phyloP scores from a whole-genome alignment of 73 alveolate species.

The Stentor roeselii region DNA sequence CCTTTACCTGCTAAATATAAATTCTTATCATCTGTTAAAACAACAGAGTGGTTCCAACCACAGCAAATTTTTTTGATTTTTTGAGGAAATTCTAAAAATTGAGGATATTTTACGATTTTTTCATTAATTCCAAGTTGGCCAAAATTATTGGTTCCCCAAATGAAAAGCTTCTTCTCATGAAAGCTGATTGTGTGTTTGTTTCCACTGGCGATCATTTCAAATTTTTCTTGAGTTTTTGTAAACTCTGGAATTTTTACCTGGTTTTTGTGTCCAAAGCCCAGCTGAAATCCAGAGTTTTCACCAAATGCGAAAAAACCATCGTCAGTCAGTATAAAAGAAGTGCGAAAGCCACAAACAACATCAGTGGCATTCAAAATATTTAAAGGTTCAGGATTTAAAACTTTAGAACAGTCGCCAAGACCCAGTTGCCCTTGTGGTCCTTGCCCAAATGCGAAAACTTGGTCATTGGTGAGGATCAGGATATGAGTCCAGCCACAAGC shows the following conservation, averaged over 20 bases:
- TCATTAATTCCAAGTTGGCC: slow-evolving; percentile 1
- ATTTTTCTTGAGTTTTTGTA: not conserved
- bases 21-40: not conserved
- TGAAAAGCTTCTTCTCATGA: not conserved
- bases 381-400: not conserved
- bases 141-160: not conserved
- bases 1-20: not conserved
- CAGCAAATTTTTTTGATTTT: not conserved
- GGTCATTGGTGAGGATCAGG: not conserved
- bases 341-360: slow-evolving; percentile 20
- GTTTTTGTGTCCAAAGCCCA: not conserved
- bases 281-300: slow-evolving; percentile 2
- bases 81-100: not conserved
- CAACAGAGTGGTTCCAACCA: not conserved
- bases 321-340: not conserved
- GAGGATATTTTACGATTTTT: not conserved
- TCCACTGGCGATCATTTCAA: not conserved
- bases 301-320: slow-evolving; percentile 18
- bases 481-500: slow-evolving; percentile 23
- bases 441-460: not conserved
- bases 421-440: slow-evolving; percentile 13
- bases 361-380: not conserved
- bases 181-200: not conserved
- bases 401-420: not conserved
- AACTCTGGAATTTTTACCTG: not conserved